These are phyloP conservation scores for Neonectria magnoliae DNA, from an alignment of 2,329 filamentous ascomycete genomes.

Conservation along the genomic window DNA sequence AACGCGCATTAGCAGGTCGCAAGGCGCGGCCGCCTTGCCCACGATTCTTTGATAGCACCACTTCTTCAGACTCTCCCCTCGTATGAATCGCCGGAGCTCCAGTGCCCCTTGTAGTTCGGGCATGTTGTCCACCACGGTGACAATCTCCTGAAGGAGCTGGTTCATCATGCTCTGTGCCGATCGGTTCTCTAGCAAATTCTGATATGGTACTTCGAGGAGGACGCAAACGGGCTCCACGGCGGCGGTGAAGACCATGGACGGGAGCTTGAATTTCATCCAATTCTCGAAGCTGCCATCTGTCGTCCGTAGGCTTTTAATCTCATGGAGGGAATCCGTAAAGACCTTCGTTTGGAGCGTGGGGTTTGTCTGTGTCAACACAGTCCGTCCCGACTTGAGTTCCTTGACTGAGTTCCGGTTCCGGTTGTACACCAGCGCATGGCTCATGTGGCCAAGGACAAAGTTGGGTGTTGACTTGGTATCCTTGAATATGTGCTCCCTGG, in stretches of 20 bases:
- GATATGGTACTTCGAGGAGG: slow-evolving; percentile 80
- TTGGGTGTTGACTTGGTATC: slow-evolving; percentile 72
- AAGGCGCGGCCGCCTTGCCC: slow-evolving; percentile 60
- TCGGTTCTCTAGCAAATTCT: slow-evolving; percentile 74
- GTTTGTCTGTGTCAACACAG: slow-evolving; percentile 43
- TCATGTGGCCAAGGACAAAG: slow-evolving; percentile 76
- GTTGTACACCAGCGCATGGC: slow-evolving; percentile 57
- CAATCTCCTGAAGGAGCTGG: slow-evolving; percentile 78
- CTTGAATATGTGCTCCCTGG: slow-evolving; percentile 77
- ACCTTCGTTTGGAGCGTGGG: slow-evolving; percentile 27
- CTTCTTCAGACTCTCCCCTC: slow-evolving; percentile 67
- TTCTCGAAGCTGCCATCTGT: slow-evolving; percentile 42
- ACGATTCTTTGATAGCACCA: slow-evolving; percentile 58
- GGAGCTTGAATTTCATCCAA: slow-evolving; percentile 79
- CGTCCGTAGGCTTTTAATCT: slow-evolving; percentile 36
- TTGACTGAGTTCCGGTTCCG: slow-evolving; percentile 52
- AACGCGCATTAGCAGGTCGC: slow-evolving; percentile 75
- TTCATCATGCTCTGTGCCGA: slow-evolving; percentile 73
- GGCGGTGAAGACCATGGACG: slow-evolving; percentile 78
- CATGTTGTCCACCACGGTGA: slow-evolving; percentile 74
- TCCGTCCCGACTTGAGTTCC: slow-evolving; percentile 48
- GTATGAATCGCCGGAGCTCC: slow-evolving; percentile 65
- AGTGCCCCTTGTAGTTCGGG: slow-evolving; percentile 76
- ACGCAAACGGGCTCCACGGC: slow-evolving; percentile 85
- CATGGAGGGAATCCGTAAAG: slow-evolving; percentile 36